A percentile compares a stretch with the other conserved stretches of the same genome.
Evolutionary conservation across 2,329 filamentous ascomycete genomes (phyloP).

Genomic region (Talaromyces piceae): DNA sequence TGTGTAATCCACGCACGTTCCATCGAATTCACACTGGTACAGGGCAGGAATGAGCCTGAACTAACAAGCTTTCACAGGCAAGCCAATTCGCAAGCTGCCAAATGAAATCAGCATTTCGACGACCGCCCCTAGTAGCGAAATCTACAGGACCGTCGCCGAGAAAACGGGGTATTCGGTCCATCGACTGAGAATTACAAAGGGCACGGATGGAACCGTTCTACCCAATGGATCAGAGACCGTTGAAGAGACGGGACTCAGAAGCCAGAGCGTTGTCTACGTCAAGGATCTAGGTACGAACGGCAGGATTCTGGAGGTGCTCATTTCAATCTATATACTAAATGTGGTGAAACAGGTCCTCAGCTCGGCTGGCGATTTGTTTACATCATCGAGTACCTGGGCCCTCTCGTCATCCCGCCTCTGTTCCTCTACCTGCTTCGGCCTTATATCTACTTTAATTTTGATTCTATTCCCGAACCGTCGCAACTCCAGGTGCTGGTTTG

Average conservation of each 20-base stretch:
- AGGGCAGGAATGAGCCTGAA: too few relatives aligned
- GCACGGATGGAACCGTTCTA: conserved; percentile 52
- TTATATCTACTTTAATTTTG: conserved; percentile 57
- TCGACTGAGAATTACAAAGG: conserved; percentile 58
- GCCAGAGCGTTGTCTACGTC: conserved; percentile 63
- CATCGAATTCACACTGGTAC: neutral
- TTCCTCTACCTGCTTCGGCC: conserved; percentile 63
- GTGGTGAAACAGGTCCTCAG: conserved; percentile 60
- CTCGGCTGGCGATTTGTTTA: conserved; percentile 91
- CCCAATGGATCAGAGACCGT: conserved; percentile 48
- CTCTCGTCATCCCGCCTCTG: conserved; percentile 76
- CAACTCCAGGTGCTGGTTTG: conserved; percentile 66
- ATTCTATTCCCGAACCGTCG: conserved; percentile 47
- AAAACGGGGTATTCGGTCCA: conserved; percentile 50
- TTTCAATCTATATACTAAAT: neutral
- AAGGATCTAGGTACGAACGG: conserved; percentile 75
- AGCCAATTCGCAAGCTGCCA: conserved; percentile 55
- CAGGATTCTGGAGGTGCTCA: neutral
- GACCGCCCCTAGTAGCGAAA: conserved; percentile 45
- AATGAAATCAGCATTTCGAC: conserved; percentile 46
- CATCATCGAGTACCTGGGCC: conserved; percentile 89
- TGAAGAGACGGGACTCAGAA: conserved; percentile 48
- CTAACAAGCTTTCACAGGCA: conserved; percentile 41
- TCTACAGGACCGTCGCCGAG: conserved; percentile 51
- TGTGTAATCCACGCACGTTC: conserved; percentile 25